These are phyloP conservation scores for Prunus dulcis DNA, from an alignment of 306 rosid species.

Conservation along the genomic window DNA sequence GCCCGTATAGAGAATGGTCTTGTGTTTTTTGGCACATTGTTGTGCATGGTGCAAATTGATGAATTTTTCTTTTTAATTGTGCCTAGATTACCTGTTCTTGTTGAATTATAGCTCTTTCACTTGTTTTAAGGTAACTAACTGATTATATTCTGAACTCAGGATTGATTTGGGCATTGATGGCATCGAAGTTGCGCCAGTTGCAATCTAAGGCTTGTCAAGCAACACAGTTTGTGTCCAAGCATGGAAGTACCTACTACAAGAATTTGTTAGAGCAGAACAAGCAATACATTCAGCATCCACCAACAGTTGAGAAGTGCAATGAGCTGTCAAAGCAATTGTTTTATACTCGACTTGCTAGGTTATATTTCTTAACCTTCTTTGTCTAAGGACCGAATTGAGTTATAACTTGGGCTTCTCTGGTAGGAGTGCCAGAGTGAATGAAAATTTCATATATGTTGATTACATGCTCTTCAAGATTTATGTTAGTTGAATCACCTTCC, in stretches of 20 bases:
- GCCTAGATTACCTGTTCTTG: background rate
- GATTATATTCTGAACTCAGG: conserved; percentile 15
- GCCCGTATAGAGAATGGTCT: background rate
- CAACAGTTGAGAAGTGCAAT: conserved; percentile 82
- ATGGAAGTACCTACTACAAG: conserved; percentile 68
- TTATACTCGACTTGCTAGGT: conserved; percentile 96
- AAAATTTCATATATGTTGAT: background rate
- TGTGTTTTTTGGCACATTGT: background rate
- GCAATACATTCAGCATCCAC: conserved; percentile 84
- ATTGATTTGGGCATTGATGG: conserved; percentile 48
- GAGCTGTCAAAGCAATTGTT: conserved; percentile 72
- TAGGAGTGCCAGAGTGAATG: background rate
- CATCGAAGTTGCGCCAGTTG: conserved; percentile 66
- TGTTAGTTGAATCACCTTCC: background rate
- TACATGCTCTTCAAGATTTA: background rate
- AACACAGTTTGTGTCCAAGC: conserved; percentile 52
- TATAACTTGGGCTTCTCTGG: conserved; percentile 9
- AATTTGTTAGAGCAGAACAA: conserved; percentile 84
- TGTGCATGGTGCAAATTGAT: background rate
- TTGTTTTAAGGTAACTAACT: background rate
- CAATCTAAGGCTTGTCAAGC: conserved; percentile 85
- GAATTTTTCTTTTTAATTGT: background rate
- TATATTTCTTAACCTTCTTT: conserved; percentile 19
- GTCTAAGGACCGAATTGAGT: conserved; percentile 2
- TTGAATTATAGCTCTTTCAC: background rate